Base-by-base conservation (phyloP, 140 eudicot genomes). In the Artemisia princeps region DNA sequence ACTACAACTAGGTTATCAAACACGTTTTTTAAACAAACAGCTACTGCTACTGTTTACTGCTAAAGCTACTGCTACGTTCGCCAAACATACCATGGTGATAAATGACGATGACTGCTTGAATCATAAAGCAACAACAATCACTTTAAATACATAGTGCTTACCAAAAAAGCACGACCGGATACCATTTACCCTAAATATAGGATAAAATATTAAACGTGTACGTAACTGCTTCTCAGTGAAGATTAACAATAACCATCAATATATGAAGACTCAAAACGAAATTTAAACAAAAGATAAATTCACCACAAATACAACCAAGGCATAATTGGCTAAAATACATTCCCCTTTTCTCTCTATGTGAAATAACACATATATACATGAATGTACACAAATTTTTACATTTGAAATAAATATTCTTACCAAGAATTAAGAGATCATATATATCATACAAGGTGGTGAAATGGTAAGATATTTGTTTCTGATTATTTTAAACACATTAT, bases 401-500 rank as follows among this genome's bases (percentile, higher is more conserved):
- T 45, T 66, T 67, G 55, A 55, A 24, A 50, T 46, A 44, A 48
- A 51, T 37, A 65, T 49, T 66, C 60, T 64, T 65, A 37, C 42
- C 56, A 51, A 62, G 44, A 58, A 17, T 17, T 17, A 17, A 67
- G 58, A 23, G 53, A 72, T 7, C 17, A 61, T 44, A 30, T 54
- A 14, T 13, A 72, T 42, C 57, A 23, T 45, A 62, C 52, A 55
- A 59, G 40, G 52, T n/a, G 76, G 72, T 56, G 69, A 55, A 70
- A 76, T 76, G 80, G 80, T 76, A 71, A 76, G 72, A 70, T 70
- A 30, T 76, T 5, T 69, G 53, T 70, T 55, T 64, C 76, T 76
- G 22, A 10, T 69, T 7, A 65, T 75, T 55, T 37, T 75, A 1
- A 75, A 60, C 75, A 55, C 71, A 10, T 28, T 75, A 54, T 69